These are phyloP conservation scores for Trichoderma polysporum DNA, from an alignment of 2,329 filamentous ascomycete genomes.

Conservation along the genomic window DNA sequence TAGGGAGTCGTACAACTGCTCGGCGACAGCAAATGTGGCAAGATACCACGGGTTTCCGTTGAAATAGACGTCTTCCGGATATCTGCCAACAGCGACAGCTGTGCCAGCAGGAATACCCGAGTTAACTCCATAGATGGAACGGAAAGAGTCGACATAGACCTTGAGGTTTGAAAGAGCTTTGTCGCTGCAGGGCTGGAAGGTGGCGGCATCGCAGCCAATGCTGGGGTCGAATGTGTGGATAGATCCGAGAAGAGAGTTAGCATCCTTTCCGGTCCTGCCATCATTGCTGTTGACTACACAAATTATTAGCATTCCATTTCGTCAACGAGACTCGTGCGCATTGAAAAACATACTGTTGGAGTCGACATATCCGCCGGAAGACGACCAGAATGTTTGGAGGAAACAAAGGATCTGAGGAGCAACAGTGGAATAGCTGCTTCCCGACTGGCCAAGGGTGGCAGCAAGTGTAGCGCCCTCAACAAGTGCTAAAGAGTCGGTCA, in stretches of 20 bases:
- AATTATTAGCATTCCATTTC: not conserved
- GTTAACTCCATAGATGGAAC: conserved; percentile 68
- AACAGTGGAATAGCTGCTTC: conserved; percentile 59
- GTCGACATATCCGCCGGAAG: conserved; percentile 57
- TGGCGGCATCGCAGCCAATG: conserved; percentile 64
- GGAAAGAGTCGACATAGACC: conserved; percentile 72
- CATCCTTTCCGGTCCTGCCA: conserved; percentile 67
- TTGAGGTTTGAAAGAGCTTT: conserved; percentile 74
- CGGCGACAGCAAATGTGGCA: conserved; percentile 72
- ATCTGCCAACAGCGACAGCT: conserved; percentile 65
- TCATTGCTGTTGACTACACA: conserved; percentile 54
- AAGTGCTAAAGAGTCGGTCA: conserved; percentile 42
- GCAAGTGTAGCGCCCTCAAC: conserved; percentile 68
- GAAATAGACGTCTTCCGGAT: conserved; percentile 72
- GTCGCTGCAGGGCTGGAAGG: conserved; percentile 76
- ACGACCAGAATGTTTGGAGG: conserved; percentile 71
- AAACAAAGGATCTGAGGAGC: conserved; percentile 73
- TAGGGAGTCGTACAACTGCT: conserved; percentile 75
- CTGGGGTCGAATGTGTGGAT: conserved; percentile 70
- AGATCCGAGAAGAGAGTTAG: conserved; percentile 65
- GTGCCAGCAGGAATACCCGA: conserved; percentile 57
- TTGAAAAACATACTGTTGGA: conserved; percentile 56
- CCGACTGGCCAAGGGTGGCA: conserved; percentile 58
- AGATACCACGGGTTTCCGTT: conserved; percentile 82
- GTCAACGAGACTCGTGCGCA: not conserved